Evolutionary conservation across 2,329 filamentous ascomycete genomes (phyloP), one percentile per base, ranked within the genome.

Genomic region (Ascochyta rabiei): DNA sequence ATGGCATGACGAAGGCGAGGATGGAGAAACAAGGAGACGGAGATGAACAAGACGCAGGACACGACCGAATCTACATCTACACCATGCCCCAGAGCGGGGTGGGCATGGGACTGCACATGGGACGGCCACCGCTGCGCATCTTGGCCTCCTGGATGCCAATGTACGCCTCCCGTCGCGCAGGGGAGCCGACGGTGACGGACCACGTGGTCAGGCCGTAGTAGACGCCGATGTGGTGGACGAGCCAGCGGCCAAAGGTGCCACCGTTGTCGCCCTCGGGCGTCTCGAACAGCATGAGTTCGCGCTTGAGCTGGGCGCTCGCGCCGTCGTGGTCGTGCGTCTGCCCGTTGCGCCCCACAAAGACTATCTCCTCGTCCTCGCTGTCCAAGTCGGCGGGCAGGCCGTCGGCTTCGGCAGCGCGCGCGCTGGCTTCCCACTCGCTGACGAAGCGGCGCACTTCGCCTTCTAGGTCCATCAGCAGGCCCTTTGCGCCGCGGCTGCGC

Each of bases 131-230:
- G 28, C 57, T 57, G 53, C 56, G 66, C 56, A 66, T 53, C 76
- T 66, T 71, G 18, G 68, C 65, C 60, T 84, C 82, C 69, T 84
- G 86, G 57, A 93, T 79, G 3, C 89, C 90, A 19, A 97, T 87
- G 67, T 96, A 96, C 7, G 95, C 91, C 59, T 95, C 89, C 46
- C 90, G 85, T 47, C 88, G 84, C 13, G 86, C 84, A 2, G 91
- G 88, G 61, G 86, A 81, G 28, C 86, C 87, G 1, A 88, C 82
- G 0, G 89, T 89, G 56, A 93, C 85, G 4, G 90, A 93, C 79
- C 87, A 91, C 18, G 93, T 96, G 57, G 87, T 84, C 52, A 97
- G 82, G 39, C 92, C 93, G 71, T 98, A 98, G 75, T 98, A 98
- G 35, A 89, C 86, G 9, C 91, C 93, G 60, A 98, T 93, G 53